Percentiles rank a stretch among this genome's conserved stretches.
Evolutionary conservation across 108 stramenopile species (phyloP).

Genomic region (Stephanodiscus minutulus): DNA sequence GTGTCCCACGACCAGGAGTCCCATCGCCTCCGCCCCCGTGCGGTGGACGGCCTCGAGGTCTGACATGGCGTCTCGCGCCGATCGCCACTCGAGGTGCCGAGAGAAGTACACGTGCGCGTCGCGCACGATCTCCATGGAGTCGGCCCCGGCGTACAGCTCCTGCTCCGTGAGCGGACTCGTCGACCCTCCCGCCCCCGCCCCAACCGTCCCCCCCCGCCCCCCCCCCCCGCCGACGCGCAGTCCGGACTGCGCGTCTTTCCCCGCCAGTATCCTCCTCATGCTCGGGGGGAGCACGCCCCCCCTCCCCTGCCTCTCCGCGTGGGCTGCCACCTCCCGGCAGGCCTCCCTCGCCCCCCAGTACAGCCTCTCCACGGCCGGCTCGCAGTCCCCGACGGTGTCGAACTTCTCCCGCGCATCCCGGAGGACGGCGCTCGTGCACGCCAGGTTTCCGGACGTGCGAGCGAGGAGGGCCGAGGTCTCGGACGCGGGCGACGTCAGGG

Average conservation of each 20-base stretch:
- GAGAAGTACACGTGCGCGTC: constrained; percentile 84
- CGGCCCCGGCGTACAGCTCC: constrained; percentile 85
- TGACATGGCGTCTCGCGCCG: constrained; percentile 51
- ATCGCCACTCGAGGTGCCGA: constrained; percentile 65
- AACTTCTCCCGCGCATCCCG: constrained; percentile 85
- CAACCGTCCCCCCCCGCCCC: neutral
- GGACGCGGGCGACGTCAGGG: constrained; percentile 78
- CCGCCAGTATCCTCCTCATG: constrained; percentile 35
- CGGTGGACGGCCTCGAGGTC: constrained; percentile 75
- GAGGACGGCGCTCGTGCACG: constrained; percentile 58
- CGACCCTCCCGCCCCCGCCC: constrained; percentile 9
- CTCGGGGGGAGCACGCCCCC: constrained; percentile 26
- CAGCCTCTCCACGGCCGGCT: constrained; percentile 72
- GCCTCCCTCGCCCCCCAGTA: constrained; percentile 59
- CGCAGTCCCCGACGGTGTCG: constrained; percentile 80
- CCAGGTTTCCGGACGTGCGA: constrained; percentile 64
- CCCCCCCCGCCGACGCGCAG: constrained; percentile 30
- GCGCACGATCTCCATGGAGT: constrained; percentile 84
- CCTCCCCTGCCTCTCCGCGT: constrained; percentile 44
- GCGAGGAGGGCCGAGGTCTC: constrained; percentile 71
- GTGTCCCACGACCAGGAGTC: constrained; percentile 66
- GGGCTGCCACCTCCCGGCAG: constrained; percentile 52
- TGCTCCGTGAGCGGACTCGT: constrained; percentile 62
- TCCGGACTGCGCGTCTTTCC: constrained; percentile 18
- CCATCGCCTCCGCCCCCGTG: constrained; percentile 80